Evolutionary conservation across 257 asterid species (phyloP), one percentile per base, ranked within the genome.

Genomic region (Lantana camara): DNA sequence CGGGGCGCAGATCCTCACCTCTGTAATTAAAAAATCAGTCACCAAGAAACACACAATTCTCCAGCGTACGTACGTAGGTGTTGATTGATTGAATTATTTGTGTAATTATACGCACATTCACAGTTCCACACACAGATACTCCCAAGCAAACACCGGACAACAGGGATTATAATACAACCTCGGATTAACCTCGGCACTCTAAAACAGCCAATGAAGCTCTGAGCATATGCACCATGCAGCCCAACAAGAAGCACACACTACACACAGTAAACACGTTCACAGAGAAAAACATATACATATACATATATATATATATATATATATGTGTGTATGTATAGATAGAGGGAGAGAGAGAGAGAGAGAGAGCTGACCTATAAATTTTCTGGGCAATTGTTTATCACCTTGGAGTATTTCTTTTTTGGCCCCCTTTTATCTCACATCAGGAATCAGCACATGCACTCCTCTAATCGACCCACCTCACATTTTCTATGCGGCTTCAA

Each of bases 361-460:
- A 41, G 44, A 49, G 45, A 30, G 42, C 35, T 37, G 14, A 20
- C 1, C 30, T 3, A 37, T 17, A 32, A 35, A 24, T 64, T 59
- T 65, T 66, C 64, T 1, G 53, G 24, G 42, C 67, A 52, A 38
- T 69, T 66, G 62, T 64, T 70, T 52, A 58, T 67, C 60, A 57
- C 44, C 42, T 11, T 83, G 83, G 40, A 21, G 48, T 55, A 42
- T 49, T 66, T 51, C 3, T 50, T 50, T 21, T 50, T 19, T 45
- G 3, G 48, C 19, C 23, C 32, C 61, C n/a, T n/a, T 64, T 52
- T 42, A 30, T 66, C 20, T 51, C 23, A 49, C n/a, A n/a, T n/a
- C n/a, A n/a, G n/a, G n/a, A n/a, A 49, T 44, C 15, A 34, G 68
- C 84, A 75, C 82, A 78, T 76, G 84, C 73, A 61, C 50, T 73